Evolutionary conservation across 2,329 filamentous ascomycete genomes (phyloP), one percentile per base, ranked within the genome.

Genomic region (Geosmithia morbida): DNA sequence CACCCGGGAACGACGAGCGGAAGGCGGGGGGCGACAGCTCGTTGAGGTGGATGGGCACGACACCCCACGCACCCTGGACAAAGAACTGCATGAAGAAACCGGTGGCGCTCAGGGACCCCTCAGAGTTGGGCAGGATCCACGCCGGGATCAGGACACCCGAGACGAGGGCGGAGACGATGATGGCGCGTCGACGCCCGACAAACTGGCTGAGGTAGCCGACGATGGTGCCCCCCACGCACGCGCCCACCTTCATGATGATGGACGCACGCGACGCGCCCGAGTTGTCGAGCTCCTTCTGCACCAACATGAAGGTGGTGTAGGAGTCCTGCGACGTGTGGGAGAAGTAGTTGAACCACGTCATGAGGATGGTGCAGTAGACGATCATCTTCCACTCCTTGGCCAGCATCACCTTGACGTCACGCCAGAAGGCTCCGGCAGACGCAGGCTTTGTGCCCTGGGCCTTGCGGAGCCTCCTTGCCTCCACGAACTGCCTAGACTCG

Each of bases 161-260:
- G 49, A 81, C 66, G 49, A 85, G 52, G 13, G 77, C 73, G 1
- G 79, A 69, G 42, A 66, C 61, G 48, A 85, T 72, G 58, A 86
- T 86, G 47, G 77, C 74, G 40, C 81, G 73, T 22, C 85, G 79
- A 33, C 85, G 82, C 14, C 85, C 86, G 44, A 87, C 65, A 58
- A 81, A 87, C 58, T 90, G 85, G 7, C 81, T 86, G 7, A 79
- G 55, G 60, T 88, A 89, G 19, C 85, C 86, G 50, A 85, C 74
- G 51, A 83, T 76, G 41, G 79, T 81, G 22, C 83, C 83, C 33
- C 83, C 85, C 1, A 87, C 76, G 54, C 82, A 85, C 42, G 85
- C 83, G 22, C 85, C 85, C 1, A 75, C 79, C 65, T 88, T 88
- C 80, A 87, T 87, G 49, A 89, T 63, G 54, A 89, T 88, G n/a